phyloP scores from a whole-genome alignment of 2,329 filamentous ascomycete species.

The Ceratocystis smalleyi region DNA sequence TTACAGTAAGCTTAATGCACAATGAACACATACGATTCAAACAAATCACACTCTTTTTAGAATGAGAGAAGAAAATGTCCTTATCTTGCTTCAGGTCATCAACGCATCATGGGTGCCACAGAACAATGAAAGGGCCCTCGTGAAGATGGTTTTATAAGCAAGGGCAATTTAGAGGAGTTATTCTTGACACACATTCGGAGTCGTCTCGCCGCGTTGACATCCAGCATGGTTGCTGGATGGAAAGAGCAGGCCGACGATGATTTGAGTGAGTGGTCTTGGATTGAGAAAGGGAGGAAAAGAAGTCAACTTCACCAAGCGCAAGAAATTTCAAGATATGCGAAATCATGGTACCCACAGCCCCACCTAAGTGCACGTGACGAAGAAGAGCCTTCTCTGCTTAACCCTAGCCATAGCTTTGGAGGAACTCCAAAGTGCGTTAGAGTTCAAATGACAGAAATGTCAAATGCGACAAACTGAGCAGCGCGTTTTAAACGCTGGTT shows the following conservation, averaged over 20 bases:
- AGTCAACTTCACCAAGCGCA: constrained; percentile 3
- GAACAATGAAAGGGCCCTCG: constrained; percentile 38
- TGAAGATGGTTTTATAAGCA: constrained; percentile 52
- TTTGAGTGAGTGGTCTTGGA: constrained; percentile 33
- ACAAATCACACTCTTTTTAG: too few relatives aligned
- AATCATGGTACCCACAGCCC: not conserved
- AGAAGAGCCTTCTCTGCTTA: not conserved
- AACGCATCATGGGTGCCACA: constrained; percentile 48
- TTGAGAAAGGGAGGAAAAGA: constrained; percentile 23
- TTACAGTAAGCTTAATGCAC: too few relatives aligned
- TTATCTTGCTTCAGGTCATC: constrained; percentile 50
- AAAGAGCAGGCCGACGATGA: constrained; percentile 26
- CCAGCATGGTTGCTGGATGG: constrained; percentile 17
- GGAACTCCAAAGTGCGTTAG: too few relatives aligned
- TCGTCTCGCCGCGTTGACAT: constrained; percentile 31
- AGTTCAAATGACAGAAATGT: too few relatives aligned
- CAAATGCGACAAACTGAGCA: too few relatives aligned
- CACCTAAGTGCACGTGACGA: not conserved
- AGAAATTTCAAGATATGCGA: constrained; percentile 12
- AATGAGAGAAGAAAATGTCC: constrained; percentile 30
- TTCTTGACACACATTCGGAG: constrained; percentile 41
- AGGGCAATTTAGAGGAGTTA: constrained; percentile 34
- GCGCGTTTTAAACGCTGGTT: too few relatives aligned
- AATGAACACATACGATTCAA: too few relatives aligned
- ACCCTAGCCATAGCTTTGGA: constrained; percentile 4